A percentile compares a stretch with the other conserved stretches of the same genome.
phyloP scores from a whole-genome alignment of 768 basidiomycete species.

The Chiua virens region DNA sequence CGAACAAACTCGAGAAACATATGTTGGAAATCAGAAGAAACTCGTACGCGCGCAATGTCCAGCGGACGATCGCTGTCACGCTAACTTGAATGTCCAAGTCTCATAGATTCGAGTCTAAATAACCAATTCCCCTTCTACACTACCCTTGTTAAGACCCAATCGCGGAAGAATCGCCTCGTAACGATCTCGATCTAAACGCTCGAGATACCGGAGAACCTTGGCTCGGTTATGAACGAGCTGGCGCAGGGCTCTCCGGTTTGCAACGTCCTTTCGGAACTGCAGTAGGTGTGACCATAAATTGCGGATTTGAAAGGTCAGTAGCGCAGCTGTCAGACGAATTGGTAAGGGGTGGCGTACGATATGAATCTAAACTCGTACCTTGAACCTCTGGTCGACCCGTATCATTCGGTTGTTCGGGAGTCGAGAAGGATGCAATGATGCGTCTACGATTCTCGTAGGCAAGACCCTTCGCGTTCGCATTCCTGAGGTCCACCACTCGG shows the following conservation, averaged over 20 bases:
- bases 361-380: constrained; percentile 46
- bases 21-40: too few relatives aligned
- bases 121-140: constrained; percentile 89
- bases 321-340: constrained; percentile 57
- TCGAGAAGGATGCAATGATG: constrained; percentile 78
- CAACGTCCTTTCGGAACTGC: constrained; percentile 69
- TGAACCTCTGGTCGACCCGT: constrained; percentile 88
- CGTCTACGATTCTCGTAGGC: constrained; percentile 83
- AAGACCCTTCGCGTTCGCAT: constrained; percentile 85
- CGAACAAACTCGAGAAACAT: too few relatives aligned
- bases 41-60: too few relatives aligned
- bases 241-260: constrained; percentile 74
- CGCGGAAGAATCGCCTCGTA: constrained; percentile 73
- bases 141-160: constrained; percentile 72
- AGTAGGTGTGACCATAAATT: constrained; percentile 75
- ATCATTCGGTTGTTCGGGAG: constrained; percentile 62
- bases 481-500: constrained; percentile 76
- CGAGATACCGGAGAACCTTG: constrained; percentile 79
- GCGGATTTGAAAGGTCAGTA: constrained; percentile 84
- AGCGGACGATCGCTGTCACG: too few relatives aligned
- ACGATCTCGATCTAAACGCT: constrained; percentile 57
- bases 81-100: too few relatives aligned
- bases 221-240: constrained; percentile 81
- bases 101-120: constrained; percentile 48
- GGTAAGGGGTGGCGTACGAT: neutral